Conservation (phyloP, 2,329 filamentous ascomycete species). For the Fusarium scirpi region DNA sequence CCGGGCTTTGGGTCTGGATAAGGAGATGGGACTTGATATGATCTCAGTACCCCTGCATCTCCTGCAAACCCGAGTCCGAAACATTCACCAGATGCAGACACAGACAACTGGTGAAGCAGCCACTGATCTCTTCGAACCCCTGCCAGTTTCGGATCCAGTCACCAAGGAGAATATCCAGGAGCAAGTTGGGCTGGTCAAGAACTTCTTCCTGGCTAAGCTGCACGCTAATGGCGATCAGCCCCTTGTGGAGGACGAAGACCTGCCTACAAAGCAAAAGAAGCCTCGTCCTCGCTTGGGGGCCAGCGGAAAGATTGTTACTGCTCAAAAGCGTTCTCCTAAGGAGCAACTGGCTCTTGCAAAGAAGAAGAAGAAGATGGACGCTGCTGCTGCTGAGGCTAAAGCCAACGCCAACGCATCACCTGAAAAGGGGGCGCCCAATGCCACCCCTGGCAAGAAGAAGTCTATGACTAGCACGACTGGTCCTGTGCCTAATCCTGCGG, state of each 20-base stretch:
- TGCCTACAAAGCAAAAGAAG: conserved; percentile 90
- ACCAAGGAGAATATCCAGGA: conserved; percentile 80
- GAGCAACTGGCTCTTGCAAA: conserved; percentile 87
- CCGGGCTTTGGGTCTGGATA: conserved; percentile 91
- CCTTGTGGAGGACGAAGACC: conserved; percentile 92
- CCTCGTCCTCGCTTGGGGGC: conserved; percentile 73
- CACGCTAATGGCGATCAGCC: conserved; percentile 84
- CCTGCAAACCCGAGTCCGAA: conserved; percentile 90
- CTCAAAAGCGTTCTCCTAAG: conserved; percentile 83
- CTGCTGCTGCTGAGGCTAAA: conserved; percentile 64
- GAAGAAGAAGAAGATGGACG: conserved; percentile 86
- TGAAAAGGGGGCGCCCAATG: conserved; percentile 53
- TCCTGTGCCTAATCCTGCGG: conserved; percentile 54
- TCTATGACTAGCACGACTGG: conserved; percentile 54
- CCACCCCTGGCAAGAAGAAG: conserved; percentile 67
- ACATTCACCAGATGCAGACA: conserved; percentile 82
- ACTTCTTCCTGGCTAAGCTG: conserved; percentile 91
- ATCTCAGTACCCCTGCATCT: conserved; percentile 94
- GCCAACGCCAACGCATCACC: conserved; percentile 53
- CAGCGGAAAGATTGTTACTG: conserved; percentile 87
- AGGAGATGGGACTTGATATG: conserved; percentile 87
- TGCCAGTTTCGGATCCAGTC: conserved; percentile 79
- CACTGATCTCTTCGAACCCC: conserved; percentile 73
- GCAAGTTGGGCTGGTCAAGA: conserved; percentile 88
- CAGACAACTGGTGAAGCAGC: conserved; percentile 69